Evolutionary conservation across 2,329 filamentous ascomycete genomes (phyloP), one percentile per base, ranked within the genome.

Genomic region (Nemania sp.): DNA sequence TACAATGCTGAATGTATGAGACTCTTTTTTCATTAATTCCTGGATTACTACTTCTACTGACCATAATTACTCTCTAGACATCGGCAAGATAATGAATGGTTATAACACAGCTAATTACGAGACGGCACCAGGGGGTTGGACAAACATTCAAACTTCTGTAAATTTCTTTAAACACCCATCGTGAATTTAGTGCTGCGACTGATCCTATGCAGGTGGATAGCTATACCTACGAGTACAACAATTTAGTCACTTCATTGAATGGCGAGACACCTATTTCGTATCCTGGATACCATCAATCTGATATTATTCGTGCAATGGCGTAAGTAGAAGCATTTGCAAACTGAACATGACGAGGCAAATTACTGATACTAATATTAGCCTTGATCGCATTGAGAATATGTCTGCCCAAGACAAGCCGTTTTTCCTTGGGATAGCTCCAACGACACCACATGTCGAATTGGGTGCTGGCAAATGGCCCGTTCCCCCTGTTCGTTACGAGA

Each of bases 71-170:
- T 6, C 24, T 58, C 8, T 8, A 70, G 68, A 70, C 10, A 62
- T 70, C 3, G 68, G 68, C n/a, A 70, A 71, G 53, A 59, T 71
- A 45, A 66, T 69, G 60, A 71, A 71, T 20, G 69, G 66, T 22
- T 71, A 68, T 52, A 69, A 69, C 13, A 66, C 45, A 2, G 66
- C 51, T 8, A 70, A 70, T 38, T 70, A 70, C 41, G n/a, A 43
- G 3, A 41, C 60, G 43, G 1, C 2, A 1, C 68, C 68, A 5
- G 41, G 32, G 22, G 66, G 68, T 15, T 70, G 68, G 68, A 60
- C 62, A 27, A 8, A 65, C 27, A 63, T 65, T 1, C 29, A 57
- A 22, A 62, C 61, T 2, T 32, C 58, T 24, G 65, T 68, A 64
- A 8, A 15, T 26, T 22, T 10, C 38, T 24, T 32, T 4, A 43